Evolutionary conservation across 140 eudicot genomes (phyloP).

Genomic region (Cichorium intybus): DNA sequence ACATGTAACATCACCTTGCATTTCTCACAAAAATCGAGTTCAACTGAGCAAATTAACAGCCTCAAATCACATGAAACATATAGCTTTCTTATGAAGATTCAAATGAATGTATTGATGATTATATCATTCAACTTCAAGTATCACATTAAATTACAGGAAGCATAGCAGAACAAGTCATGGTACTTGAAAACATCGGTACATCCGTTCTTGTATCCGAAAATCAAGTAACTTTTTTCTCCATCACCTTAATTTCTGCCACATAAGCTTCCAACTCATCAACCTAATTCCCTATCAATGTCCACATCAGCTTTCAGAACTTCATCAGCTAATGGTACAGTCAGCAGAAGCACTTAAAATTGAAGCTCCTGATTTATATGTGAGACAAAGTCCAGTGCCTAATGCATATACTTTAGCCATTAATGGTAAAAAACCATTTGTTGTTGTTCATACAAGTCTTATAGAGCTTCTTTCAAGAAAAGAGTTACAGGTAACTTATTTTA

Average conservation of each 20-base stretch:
- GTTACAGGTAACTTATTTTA: constrained; percentile 69
- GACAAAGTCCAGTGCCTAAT: constrained; percentile 94
- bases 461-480: constrained; percentile 92
- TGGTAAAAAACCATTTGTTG: constrained; percentile 92
- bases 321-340: constrained; percentile 78
- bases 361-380: constrained; percentile 87
- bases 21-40: background rate
- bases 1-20: background rate
- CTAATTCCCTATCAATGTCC: background rate
- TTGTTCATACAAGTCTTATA: constrained; percentile 91
- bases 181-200: constrained; percentile 94
- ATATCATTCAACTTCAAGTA: background rate
- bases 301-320: constrained; percentile 87
- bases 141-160: constrained; percentile 53
- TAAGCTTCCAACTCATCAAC: background rate
- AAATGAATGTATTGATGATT: background rate
- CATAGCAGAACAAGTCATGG: constrained; percentile 87
- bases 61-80: background rate
- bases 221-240: constrained; percentile 46
- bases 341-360: constrained; percentile 71
- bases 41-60: background rate
- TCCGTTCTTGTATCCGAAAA: constrained; percentile 90
- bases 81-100: background rate
- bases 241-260: background rate
- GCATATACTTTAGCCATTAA: constrained; percentile 87